Evolutionary conservation across 192 early-diverging fungal genomes (phyloP).

Genomic region (Chytriomyces sp.): DNA sequence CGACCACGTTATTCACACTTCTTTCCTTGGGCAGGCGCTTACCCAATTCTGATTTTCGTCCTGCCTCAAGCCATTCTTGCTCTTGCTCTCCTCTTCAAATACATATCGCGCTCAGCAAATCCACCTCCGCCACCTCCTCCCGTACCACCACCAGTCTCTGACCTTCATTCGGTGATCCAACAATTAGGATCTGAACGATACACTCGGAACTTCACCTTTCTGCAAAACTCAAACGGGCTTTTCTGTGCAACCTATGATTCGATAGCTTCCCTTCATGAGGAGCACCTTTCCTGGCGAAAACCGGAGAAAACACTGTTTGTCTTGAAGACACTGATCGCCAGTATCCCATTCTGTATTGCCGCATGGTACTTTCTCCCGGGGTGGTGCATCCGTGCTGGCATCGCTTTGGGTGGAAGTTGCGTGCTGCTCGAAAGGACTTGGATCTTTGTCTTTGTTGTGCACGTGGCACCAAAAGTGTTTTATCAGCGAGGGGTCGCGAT

Average conservation of each 20-base stretch:
- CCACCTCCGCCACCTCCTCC: not conserved
- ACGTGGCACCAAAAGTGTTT: slow-evolving; percentile 24
- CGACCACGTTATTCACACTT: not conserved
- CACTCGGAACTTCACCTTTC: slow-evolving; percentile 12
- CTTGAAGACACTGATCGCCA: slow-evolving; percentile 2
- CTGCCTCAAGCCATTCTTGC: slow-evolving; percentile 14
- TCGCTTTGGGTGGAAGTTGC: slow-evolving; percentile 4
- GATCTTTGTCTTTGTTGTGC: slow-evolving; percentile 4
- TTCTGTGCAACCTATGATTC: slow-evolving; percentile 12
- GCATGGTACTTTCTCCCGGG: not conserved
- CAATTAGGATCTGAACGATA: slow-evolving; percentile 15
- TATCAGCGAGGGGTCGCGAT: slow-evolving; percentile 2
- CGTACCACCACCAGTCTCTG: not conserved
- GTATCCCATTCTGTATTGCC: not conserved
- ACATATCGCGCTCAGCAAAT: slow-evolving; percentile 13
- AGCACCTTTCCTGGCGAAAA: slow-evolving; percentile 16
- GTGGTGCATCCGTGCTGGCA: slow-evolving; percentile 2
- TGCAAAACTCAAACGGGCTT: slow-evolving; percentile 7
- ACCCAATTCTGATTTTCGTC: slow-evolving; percentile 17
- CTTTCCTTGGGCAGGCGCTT: not conserved
- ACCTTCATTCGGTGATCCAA: slow-evolving; percentile 14
- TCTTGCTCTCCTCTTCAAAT: slow-evolving; percentile 7
- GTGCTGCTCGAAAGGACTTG: slow-evolving; percentile 15
- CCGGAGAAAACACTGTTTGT: slow-evolving; percentile 5
- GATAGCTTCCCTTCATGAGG: not conserved